Percentiles rank a stretch among this genome's conserved stretches.
Evolutionary conservation across 2,329 filamentous ascomycete genomes (phyloP).

Genomic region (Fusarium continuum): DNA sequence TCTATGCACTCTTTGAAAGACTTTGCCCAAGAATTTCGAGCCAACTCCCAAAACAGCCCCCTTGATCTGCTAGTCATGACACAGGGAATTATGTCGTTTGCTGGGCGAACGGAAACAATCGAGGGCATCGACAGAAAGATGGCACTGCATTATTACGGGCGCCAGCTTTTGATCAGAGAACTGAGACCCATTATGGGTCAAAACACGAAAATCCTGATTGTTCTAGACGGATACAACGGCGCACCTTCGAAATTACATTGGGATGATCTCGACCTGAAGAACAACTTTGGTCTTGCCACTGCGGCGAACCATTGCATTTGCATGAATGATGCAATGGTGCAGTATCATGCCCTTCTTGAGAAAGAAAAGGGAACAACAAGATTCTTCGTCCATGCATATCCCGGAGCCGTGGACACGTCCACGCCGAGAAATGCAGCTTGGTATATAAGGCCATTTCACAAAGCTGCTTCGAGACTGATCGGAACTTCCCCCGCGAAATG

Average conservation of each 20-base stretch:
- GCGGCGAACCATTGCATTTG: constrained; percentile 50
- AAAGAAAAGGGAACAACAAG: background rate
- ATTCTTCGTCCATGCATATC: constrained; percentile 53
- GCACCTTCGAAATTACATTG: constrained; percentile 48
- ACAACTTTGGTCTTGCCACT: constrained; percentile 45
- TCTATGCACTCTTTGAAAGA: constrained; percentile 47
- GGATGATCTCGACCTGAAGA: constrained; percentile 53
- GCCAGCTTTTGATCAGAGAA: constrained; percentile 54
- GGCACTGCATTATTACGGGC: constrained; percentile 56
- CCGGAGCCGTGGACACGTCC: constrained; percentile 48
- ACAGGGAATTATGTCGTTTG: constrained; percentile 50
- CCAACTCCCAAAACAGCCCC: background rate
- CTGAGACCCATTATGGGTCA: constrained; percentile 49
- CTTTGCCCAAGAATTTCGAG: constrained; percentile 43
- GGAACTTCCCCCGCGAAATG: constrained; percentile 41
- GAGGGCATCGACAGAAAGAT: constrained; percentile 58
- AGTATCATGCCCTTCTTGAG: constrained; percentile 45
- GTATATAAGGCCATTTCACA: constrained; percentile 38
- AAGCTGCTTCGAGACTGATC: constrained; percentile 46
- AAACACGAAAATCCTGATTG: constrained; percentile 51
- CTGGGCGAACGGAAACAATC: constrained; percentile 51
- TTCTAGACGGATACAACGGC: constrained; percentile 47
- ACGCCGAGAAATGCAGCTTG: background rate
- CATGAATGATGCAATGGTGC: constrained; percentile 53
- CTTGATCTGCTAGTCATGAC: constrained; percentile 53